Percentiles rank a stretch among this genome's conserved stretches.
Evolutionary conservation across 345 rosid genomes (phyloP).

Genomic region (Acer negundo): DNA sequence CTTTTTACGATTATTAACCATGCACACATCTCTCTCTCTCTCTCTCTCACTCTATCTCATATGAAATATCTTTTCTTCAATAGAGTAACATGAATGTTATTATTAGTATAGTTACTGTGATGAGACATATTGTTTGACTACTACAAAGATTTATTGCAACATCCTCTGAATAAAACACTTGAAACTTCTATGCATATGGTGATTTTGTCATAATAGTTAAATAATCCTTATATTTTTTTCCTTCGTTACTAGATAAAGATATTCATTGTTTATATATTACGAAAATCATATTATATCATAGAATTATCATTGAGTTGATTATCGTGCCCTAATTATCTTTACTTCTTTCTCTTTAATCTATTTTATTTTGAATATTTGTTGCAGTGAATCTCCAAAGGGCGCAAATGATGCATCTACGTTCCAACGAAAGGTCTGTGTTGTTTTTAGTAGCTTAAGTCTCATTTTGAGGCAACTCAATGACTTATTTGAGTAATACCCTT

Average conservation of each 20-base stretch:
- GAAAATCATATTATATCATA: background rate
- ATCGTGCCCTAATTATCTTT: background rate
- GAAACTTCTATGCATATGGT: background rate
- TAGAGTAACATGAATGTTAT: background rate
- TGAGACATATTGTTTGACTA: background rate
- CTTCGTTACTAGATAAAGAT: background rate
- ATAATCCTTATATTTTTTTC: background rate
- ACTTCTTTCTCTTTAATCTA: slow-evolving; percentile 5
- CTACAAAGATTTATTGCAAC: background rate
- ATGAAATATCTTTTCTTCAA: background rate
- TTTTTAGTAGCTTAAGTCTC: background rate
- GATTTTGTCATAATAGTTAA: background rate
- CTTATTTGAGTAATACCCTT: background rate
- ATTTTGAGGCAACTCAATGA: background rate
- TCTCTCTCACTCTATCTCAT: background rate
- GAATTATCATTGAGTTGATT: background rate
- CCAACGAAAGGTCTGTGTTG: slow-evolving; percentile 84
- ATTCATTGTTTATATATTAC: background rate
- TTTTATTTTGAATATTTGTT: slow-evolving; percentile 22
- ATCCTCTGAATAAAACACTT: background rate
- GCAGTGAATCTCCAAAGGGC: slow-evolving; percentile 97
- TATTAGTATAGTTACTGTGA: background rate
- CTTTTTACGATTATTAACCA: background rate
- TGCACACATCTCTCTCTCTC: background rate
- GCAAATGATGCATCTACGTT: slow-evolving; percentile 97